Conservation (phyloP, 345 rosid genomes). For the Bruguiera sexangula region DNA sequence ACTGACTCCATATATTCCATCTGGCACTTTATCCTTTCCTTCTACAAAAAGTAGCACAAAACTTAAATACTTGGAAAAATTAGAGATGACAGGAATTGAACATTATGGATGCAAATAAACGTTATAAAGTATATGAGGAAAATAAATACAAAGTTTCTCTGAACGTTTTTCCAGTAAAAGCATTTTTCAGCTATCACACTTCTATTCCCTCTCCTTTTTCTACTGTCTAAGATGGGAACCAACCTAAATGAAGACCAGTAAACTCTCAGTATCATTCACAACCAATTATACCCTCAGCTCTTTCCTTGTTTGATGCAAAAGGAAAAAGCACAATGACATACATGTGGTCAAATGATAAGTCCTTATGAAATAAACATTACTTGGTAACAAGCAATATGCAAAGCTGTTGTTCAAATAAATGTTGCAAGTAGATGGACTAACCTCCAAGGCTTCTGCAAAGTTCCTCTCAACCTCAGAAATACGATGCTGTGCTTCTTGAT, state of each 20-base stretch:
- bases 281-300: not conserved
- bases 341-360: not conserved
- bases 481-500: conserved; percentile 32
- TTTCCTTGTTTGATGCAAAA: not conserved
- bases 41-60: conserved; percentile 17
- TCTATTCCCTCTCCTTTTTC: not conserved
- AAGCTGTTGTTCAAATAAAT: not conserved
- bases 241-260: not conserved
- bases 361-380: not conserved
- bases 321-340: not conserved
- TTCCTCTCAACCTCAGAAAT: conserved; percentile 33
- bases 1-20: conserved; percentile 37
- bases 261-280: not conserved
- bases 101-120: not conserved
- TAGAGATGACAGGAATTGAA: not conserved
- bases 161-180: not conserved
- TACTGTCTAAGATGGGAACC: conserved; percentile 1
- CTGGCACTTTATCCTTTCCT: conserved; percentile 34
- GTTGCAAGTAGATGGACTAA: not conserved
- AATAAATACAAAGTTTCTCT: not conserved
- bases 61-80: not conserved
- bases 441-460: conserved; percentile 41
- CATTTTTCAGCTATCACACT: not conserved
- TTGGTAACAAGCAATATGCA: not conserved
- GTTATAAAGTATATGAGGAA: not conserved